phyloP scores from a whole-genome alignment of 805 yeast species.

The Ogataea nakhonphanomensis region DNA sequence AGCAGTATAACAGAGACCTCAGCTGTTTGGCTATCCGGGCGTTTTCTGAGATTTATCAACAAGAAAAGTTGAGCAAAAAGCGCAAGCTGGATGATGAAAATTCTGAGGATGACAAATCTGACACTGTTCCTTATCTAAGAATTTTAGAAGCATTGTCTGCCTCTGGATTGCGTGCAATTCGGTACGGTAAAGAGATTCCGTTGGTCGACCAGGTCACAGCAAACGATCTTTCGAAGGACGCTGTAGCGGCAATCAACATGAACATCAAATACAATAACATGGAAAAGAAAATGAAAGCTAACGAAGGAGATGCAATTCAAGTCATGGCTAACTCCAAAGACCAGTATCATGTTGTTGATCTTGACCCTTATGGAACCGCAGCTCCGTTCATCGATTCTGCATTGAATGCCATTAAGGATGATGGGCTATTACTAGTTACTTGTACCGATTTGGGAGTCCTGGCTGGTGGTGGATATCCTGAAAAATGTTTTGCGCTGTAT shows the following conservation, averaged over 20 bases:
- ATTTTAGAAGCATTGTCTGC: constrained; percentile 92
- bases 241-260: constrained; percentile 74
- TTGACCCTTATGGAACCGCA: constrained; percentile 98
- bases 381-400: constrained; percentile 95
- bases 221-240: constrained; percentile 82
- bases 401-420: constrained; percentile 75
- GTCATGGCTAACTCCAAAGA: constrained; percentile 58
- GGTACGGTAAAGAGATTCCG: constrained; percentile 92
- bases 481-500: constrained; percentile 89
- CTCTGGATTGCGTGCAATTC: constrained; percentile 88
- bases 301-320: constrained; percentile 87
- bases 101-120: constrained; percentile 4
- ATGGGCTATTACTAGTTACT: constrained; percentile 83
- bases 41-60: constrained; percentile 65
- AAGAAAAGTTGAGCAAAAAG: constrained; percentile 31
- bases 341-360: constrained; percentile 79
- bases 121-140: constrained; percentile 47
- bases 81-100: constrained; percentile 18
- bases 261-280: constrained; percentile 70
- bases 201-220: constrained; percentile 72
- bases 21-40: constrained; percentile 83
- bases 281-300: constrained; percentile 53
- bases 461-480: constrained; percentile 96
- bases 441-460: constrained; percentile 95
- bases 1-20: constrained; percentile 92